Conservation (phyloP, 1,284 basidiomycete genomes). For the Meripilus lineatus region DNA sequence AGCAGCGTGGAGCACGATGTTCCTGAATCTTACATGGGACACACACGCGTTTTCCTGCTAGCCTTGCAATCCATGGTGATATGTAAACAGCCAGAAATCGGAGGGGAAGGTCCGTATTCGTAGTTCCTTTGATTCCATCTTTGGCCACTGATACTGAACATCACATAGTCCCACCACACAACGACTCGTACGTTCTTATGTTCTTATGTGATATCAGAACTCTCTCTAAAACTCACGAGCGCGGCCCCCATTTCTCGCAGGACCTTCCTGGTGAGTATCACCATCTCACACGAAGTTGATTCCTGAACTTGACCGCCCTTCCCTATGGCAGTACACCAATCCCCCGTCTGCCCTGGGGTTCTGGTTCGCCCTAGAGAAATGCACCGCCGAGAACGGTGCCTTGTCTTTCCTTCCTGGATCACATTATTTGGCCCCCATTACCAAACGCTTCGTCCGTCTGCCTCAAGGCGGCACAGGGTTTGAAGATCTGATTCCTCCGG, state of each 20-base stretch:
- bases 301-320: constrained; percentile 2
- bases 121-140: constrained; percentile 3
- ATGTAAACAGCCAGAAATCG: constrained; percentile 85
- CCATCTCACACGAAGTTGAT: no score
- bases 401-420: constrained; percentile 92
- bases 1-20: no score
- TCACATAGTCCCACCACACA: no score
- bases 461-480: constrained; percentile 76
- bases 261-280: constrained; percentile 69
- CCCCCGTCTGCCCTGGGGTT: constrained; percentile 91
- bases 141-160: no score
- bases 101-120: constrained; percentile 65
- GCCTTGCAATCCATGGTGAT: constrained; percentile 96
- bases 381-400: constrained; percentile 82
- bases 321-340: constrained; percentile 69
- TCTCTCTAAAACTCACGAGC: no score
- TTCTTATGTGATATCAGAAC: no score
- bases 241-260: no score
- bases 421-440: constrained; percentile 67
- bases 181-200: no score
- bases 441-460: constrained; percentile 80
- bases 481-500: constrained; percentile 47
- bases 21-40: neutral
- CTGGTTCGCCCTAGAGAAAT: constrained; percentile 93
- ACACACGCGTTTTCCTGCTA: constrained; percentile 18